A percentile compares a stretch with the other conserved stretches of the same genome.
phyloP scores from a whole-genome alignment of 2,329 filamentous ascomycete genomes.

The Pseudopyricularia javanii region DNA sequence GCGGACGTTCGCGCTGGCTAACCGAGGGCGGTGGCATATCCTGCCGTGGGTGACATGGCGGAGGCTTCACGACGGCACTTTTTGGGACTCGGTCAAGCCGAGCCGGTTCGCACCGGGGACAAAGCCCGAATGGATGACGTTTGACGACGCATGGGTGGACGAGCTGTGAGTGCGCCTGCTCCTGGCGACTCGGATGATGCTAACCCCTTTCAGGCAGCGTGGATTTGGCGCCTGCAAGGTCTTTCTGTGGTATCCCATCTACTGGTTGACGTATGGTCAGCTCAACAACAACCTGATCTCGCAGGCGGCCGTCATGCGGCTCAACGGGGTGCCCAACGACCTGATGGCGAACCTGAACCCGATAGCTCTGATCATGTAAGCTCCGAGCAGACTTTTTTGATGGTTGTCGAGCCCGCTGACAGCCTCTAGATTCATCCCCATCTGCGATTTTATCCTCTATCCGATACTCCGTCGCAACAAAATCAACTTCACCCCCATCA shows the following conservation, averaged over 20 bases:
- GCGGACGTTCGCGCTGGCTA: slow-evolving; percentile 23
- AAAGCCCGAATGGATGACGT: slow-evolving; percentile 29
- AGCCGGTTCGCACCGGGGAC: slow-evolving; percentile 5
- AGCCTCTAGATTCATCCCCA: slow-evolving; percentile 44
- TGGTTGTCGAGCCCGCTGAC: too few relatives aligned
- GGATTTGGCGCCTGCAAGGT: slow-evolving; percentile 59
- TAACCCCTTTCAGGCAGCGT: slow-evolving; percentile 26
- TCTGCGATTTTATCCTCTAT: slow-evolving; percentile 59
- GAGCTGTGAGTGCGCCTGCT: slow-evolving; percentile 34
- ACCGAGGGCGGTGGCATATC: slow-evolving; percentile 5
- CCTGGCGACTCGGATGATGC: not conserved
- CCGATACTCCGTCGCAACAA: slow-evolving; percentile 50
- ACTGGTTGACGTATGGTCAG: slow-evolving; percentile 47
- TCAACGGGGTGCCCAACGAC: slow-evolving; percentile 65
- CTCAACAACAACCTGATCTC: slow-evolving; percentile 48
- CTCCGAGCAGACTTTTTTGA: too few relatives aligned
- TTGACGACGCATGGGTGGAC: slow-evolving; percentile 74
- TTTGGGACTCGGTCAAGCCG: slow-evolving; percentile 9
- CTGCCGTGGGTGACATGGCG: slow-evolving; percentile 5
- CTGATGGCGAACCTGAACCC: slow-evolving; percentile 66
- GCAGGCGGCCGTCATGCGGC: slow-evolving; percentile 54
- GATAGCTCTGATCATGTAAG: slow-evolving; percentile 55
- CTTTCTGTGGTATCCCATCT: slow-evolving; percentile 58
- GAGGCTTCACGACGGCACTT: slow-evolving; percentile 7
- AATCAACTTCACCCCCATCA: slow-evolving; percentile 62